Conservation (phyloP, 345 rosid genomes). For the Cardiospermum halicacabum region DNA sequence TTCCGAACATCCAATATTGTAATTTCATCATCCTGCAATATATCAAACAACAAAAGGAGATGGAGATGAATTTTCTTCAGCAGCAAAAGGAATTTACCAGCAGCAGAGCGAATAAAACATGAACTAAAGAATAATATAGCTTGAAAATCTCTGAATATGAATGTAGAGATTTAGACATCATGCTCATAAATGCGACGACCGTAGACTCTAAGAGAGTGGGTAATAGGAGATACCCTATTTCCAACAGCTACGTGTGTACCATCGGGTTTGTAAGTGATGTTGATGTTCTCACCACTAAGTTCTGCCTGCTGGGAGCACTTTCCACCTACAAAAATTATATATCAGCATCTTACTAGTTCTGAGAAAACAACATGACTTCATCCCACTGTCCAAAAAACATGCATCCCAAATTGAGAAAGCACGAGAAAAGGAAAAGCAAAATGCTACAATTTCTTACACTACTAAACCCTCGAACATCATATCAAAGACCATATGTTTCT, state of each 20-base stretch:
- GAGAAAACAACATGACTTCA: background rate
- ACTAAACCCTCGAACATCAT: background rate
- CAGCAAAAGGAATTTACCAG: slow-evolving; percentile 2
- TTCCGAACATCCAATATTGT: slow-evolving; percentile 95
- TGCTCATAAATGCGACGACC: background rate
- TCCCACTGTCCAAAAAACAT: background rate
- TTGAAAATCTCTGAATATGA: background rate
- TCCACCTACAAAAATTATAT: slow-evolving; percentile 51
- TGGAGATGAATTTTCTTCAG: slow-evolving; percentile 4
- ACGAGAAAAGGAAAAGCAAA: background rate
- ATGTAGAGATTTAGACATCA: slow-evolving; percentile 1
- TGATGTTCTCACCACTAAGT: slow-evolving; percentile 96
- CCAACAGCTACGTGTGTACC: slow-evolving; percentile 94
- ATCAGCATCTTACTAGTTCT: background rate
- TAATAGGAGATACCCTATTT: slow-evolving; percentile 67
- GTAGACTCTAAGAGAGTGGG: slow-evolving; percentile 11
- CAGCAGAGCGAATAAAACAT: slow-evolving; percentile 4
- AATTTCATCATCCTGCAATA: slow-evolving; percentile 81
- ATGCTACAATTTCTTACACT: background rate
- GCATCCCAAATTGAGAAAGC: background rate
- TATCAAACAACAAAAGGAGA: slow-evolving; percentile 12
- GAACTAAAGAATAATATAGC: slow-evolving; percentile 4
- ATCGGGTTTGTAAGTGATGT: slow-evolving; percentile 93
- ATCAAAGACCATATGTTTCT: background rate
- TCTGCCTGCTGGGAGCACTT: slow-evolving; percentile 94